Conservation (phyloP, 306 rosid species). For the Hippophae tibetana region DNA sequence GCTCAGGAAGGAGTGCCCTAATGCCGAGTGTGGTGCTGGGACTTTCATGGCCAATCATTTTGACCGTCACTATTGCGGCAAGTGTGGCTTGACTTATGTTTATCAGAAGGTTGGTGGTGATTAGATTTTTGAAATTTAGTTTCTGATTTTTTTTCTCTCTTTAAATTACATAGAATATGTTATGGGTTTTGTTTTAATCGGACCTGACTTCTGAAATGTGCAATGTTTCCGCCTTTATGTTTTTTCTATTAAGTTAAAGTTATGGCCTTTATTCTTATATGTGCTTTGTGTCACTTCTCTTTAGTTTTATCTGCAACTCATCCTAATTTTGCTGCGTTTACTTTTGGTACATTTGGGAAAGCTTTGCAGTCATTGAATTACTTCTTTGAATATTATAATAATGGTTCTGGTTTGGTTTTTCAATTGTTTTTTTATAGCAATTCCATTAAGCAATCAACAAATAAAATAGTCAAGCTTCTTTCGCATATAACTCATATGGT, state of each 20-base stretch:
- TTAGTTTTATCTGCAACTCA: no score
- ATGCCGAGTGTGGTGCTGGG: constrained; percentile 81
- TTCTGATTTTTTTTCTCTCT: neutral
- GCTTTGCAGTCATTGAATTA: no score
- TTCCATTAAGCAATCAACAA: no score
- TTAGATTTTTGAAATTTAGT: constrained; percentile 16
- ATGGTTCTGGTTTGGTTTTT: no score
- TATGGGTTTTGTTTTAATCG: neutral
- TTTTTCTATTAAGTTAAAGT: neutral
- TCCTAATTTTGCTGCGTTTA: no score
- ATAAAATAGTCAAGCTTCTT: no score
- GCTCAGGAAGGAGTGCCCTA: constrained; percentile 90
- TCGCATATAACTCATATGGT: no score
- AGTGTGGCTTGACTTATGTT: constrained; percentile 83
- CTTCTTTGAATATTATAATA: no score
- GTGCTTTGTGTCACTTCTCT: no score
- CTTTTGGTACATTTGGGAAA: no score
- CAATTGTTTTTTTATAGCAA: no score
- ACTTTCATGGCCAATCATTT: constrained; percentile 93
- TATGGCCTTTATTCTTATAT: no score
- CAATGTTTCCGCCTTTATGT: neutral
- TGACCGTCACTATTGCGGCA: constrained; percentile 91
- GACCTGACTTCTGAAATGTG: neutral
- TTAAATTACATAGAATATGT: neutral
- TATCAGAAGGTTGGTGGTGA: constrained; percentile 76